Evolutionary conservation across 148 eudicot species (phyloP).

Genomic region (Chenopodium berlandieri): DNA sequence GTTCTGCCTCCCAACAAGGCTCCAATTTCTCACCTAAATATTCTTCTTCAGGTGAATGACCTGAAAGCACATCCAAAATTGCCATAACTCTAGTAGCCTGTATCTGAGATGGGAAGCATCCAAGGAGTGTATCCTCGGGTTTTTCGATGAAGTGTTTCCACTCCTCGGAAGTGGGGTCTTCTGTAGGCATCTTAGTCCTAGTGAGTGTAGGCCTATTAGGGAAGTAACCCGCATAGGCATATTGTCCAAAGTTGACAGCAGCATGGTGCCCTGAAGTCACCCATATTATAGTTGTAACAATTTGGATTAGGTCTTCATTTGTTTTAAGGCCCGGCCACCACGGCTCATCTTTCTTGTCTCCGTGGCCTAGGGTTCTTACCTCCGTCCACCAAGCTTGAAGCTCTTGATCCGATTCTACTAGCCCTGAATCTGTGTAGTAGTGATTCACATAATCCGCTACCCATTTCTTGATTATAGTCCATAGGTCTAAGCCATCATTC

Average conservation of each 20-base stretch:
- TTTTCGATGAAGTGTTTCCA: conserved; percentile 35
- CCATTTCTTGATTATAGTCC: conserved; percentile 69
- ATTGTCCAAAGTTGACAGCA: conserved; percentile 80
- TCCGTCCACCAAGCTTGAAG: conserved; percentile 83
- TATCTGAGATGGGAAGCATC: conserved; percentile 54
- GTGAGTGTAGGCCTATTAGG: conserved; percentile 68
- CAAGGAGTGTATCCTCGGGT: conserved; percentile 42
- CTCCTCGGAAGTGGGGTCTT: conserved; percentile 41
- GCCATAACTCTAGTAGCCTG: conserved; percentile 65
- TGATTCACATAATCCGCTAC: conserved; percentile 57
- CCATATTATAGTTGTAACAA: conserved; percentile 71
- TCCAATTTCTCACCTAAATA: conserved; percentile 48
- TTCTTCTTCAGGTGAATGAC: conserved; percentile 67
- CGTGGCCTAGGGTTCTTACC: conserved; percentile 54
- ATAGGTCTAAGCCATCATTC: conserved; percentile 61
- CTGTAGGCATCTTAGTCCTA: conserved; percentile 58
- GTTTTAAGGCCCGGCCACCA: conserved; percentile 77
- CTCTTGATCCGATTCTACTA: conserved; percentile 48
- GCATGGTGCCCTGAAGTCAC: conserved; percentile 76
- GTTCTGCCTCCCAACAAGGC: conserved; percentile 44
- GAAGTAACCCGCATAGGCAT: conserved; percentile 56
- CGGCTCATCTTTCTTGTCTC: conserved; percentile 62
- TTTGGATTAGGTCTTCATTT: conserved; percentile 42
- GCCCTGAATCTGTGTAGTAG: conserved; percentile 46
- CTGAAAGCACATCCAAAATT: conserved; percentile 55